Base-by-base conservation (phyloP, 176 grass and related monocot genomes). In the Aegilops sharonensis region DNA sequence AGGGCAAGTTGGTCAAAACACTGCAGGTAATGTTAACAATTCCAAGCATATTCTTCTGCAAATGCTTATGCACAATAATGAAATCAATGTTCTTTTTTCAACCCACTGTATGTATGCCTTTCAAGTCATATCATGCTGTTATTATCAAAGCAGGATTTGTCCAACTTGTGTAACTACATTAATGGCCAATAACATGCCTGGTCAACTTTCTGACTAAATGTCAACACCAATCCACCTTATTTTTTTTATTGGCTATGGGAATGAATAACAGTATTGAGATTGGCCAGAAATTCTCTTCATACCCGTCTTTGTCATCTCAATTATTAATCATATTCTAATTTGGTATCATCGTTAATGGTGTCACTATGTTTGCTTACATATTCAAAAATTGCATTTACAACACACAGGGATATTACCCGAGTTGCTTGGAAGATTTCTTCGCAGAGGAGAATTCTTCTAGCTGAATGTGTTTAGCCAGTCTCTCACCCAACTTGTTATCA, bases 1-100 rank as follows among this genome's bases (percentile, higher is more conserved):
- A 95, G 61, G 97, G 97, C 77, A 98, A 98, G 54, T 86, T 98
- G 66, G 93, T 98, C n/a, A 94, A 93, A 78, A 94, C 94, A 83
- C 72, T 98, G 37, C 90, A 92, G 95, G 95, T 98, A 94, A 50
- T 88, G 52, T 65, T 64, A 36, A 31, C 77, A 86, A 37, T 72
- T 36, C 40, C 54, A 30, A 20, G 15, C 23, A 24, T 54, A 85
- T 24, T 74, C 34, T 52, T 45, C 11, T 80, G 64, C 50, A 84
- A 68, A 36, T 62, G 29, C 77, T 77, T 27, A 64, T 48, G 37
- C 6, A 25, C 25, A 3, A 8, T 34, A 23, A 83, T 10, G 45
- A 74, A 59, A 27, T 47, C 43, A 59, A 60, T 47, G 2, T 1
- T 45, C 47, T 43, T 20, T 48, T 63, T 12, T 23, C 45, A 80